Base-by-base conservation (phyloP, 2,329 filamentous ascomycete species). In the Monilinia polystroma region DNA sequence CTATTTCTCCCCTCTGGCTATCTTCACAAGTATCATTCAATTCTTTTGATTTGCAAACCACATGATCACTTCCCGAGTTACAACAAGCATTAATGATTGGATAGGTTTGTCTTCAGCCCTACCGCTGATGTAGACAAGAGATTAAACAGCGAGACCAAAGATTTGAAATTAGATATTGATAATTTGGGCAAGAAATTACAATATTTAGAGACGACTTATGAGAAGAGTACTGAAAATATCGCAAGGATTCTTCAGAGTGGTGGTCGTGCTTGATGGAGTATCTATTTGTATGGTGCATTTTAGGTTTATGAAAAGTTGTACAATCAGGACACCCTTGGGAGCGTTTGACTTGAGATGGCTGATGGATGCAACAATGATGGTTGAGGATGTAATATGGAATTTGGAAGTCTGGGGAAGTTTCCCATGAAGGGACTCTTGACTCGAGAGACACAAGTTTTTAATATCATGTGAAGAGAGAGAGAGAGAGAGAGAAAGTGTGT, bases 141-240 rank as follows among this genome's bases (percentile, higher is more conserved):
- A 72, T 84, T 98, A 67, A 84, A 88, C 49, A 81, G 83, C 55
- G 93, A 97, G 79, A 88, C 88, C 67, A 86, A 89, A 74, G 87
- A 89, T 63, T 80, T 94, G 70, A 90, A 93, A 73, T 83, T 85
- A 38, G 94, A 97, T 73, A 87, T 97, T 69, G 84, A 90, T 52
- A 90, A 89, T 70, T 80, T 98, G 70, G 88, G 91, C 72, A 96
- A 98, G 84, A 93, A 92, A 78, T 82, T 97, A 74, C 87, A 94
- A 73, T 98, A 97, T 76, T 83, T 98, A 55, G 94, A 98, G 81
- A 96, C 92, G 67, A 98, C 95, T 60, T 90, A 92, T 77, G 93
- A 96, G 81, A 99, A 98, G 76, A 97, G 93, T 79, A 88, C 90
- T 73, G 88, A 93, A 72, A 92, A 97, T 76, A 90, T 98, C 72